A percentile compares a stretch with the other conserved stretches of the same genome.
Evolutionary conservation across 2,329 filamentous ascomycete species (phyloP).

Genomic region (Hyphodiscus sp.): DNA sequence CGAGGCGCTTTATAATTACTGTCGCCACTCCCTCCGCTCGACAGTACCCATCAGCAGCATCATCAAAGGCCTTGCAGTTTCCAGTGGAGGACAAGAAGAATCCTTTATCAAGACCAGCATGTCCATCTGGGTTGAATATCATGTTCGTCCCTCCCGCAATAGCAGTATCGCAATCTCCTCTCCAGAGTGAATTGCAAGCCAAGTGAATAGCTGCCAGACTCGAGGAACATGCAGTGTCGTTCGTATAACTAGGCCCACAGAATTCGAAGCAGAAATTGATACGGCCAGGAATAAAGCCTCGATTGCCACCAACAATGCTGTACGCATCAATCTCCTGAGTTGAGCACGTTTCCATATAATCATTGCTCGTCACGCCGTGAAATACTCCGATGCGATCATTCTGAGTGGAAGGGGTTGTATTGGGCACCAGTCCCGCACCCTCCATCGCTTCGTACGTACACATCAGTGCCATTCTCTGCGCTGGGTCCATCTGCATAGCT

Average conservation of each 20-base stretch:
- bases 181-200: slow-evolving; percentile 33
- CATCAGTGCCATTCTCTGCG: slow-evolving; percentile 66
- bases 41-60: slow-evolving; percentile 14
- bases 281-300: slow-evolving; percentile 19
- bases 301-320: slow-evolving; percentile 8
- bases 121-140: slow-evolving; percentile 15
- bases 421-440: slow-evolving; percentile 62
- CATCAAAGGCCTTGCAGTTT: slow-evolving; percentile 35
- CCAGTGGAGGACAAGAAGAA: slow-evolving; percentile 28
- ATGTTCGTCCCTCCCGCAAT: slow-evolving; percentile 17
- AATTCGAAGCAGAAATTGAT: slow-evolving; percentile 26
- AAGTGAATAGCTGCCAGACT: slow-evolving; percentile 48
- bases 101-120: slow-evolving; percentile 34
- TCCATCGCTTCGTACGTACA: slow-evolving; percentile 76
- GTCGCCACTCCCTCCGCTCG: slow-evolving; percentile 47
- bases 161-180: slow-evolving; percentile 12
- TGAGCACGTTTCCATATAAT: slow-evolving; percentile 16
- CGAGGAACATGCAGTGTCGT: slow-evolving; percentile 47
- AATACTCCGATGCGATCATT: slow-evolving; percentile 35
- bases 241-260: slow-evolving; percentile 3
- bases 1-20: slow-evolving; percentile 45
- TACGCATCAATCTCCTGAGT: slow-evolving; percentile 13
- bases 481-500: slow-evolving; percentile 70
- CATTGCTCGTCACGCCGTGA: slow-evolving; percentile 15
- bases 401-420: slow-evolving; percentile 15